Evolutionary conservation across 2,329 filamentous ascomycete genomes (phyloP).

Genomic region (Stagonosporopsis vannaccii): DNA sequence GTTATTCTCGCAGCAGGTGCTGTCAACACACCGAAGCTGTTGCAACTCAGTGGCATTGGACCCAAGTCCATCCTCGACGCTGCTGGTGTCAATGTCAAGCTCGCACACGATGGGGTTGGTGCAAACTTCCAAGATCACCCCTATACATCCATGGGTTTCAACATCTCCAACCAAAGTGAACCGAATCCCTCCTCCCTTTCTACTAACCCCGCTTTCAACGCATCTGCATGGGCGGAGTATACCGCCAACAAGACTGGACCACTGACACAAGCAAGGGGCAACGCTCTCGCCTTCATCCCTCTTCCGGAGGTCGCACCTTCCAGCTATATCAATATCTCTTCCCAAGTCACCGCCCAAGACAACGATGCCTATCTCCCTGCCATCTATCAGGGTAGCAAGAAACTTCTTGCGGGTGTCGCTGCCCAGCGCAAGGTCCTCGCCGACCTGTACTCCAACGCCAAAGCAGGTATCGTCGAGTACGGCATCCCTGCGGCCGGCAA

Average conservation of each 20-base stretch:
- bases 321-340: constrained; percentile 26
- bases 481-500: constrained; percentile 46
- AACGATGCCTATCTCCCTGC: constrained; percentile 30
- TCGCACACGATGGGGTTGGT: constrained; percentile 42
- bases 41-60: constrained; percentile 44
- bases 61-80: constrained; percentile 36
- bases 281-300: constrained; percentile 36
- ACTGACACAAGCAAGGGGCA: constrained; percentile 36
- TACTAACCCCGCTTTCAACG: constrained; percentile 37
- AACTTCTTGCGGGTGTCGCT: constrained; percentile 33
- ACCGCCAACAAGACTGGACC: constrained; percentile 35
- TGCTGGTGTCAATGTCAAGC: constrained; percentile 34
- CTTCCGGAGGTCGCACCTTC: constrained; percentile 33
- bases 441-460: constrained; percentile 27
- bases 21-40: constrained; percentile 65
- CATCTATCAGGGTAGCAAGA: constrained; percentile 35
- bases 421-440: constrained; percentile 40
- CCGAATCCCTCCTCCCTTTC: constrained; percentile 32
- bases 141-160: constrained; percentile 31
- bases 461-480: constrained; percentile 37
- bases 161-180: constrained; percentile 26
- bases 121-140: constrained; percentile 47
- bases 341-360: constrained; percentile 18
- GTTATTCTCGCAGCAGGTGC: constrained; percentile 66
- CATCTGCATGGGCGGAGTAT: constrained; percentile 40